Evolutionary conservation across 2,329 filamentous ascomycete species (phyloP), one percentile per base, ranked within the genome.

Genomic region (Fusarium mangiferae): DNA sequence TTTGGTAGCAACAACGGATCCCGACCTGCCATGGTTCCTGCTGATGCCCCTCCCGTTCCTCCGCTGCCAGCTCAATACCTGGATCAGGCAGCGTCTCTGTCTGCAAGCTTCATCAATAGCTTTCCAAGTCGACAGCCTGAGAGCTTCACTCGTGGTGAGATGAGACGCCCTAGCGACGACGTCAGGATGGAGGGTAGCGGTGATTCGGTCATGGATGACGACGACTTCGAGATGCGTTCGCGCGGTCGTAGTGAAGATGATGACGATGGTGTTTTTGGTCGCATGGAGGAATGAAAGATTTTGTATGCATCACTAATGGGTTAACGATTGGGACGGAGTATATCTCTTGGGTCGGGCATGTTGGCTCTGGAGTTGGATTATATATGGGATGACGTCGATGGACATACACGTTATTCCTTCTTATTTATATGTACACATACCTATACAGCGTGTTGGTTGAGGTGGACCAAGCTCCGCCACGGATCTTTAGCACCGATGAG

Each of bases 231-330:
- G 78, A 84, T 85, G 76, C 87, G 85, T 62, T 89, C 87, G 56
- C 88, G 90, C 62, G 89, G 89, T 57, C 89, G 92, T 71, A 92
- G 91, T 82, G 94, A 97, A 77, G 95, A 98, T 77, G 95, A 97
- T 72, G 96, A 98, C 75, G 95, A 98, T 75, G 95, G 95, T 80
- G 93, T 98, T 78, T 99, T 99, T 86, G 95, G 95, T 65, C 90
- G 91, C 76, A 98, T 98, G 96, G 96, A 99, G 84, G 94, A 97
- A 83, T 96, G 87, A 84, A 83, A 96, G 87, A 84, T 73, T 73
- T 75, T 71, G 72, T 67, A 58, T 75, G 75, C 63, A 78, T 72
- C 66, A 74, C 66, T 73, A 75, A 70, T 76, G 65, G 75, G 74
- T 65, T 76, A 75, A 77, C 62, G 71, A 76, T 58, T 65, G 68